phyloP scores from a whole-genome alignment of 2,329 filamentous ascomycete genomes.

The Cercospora janseana region DNA sequence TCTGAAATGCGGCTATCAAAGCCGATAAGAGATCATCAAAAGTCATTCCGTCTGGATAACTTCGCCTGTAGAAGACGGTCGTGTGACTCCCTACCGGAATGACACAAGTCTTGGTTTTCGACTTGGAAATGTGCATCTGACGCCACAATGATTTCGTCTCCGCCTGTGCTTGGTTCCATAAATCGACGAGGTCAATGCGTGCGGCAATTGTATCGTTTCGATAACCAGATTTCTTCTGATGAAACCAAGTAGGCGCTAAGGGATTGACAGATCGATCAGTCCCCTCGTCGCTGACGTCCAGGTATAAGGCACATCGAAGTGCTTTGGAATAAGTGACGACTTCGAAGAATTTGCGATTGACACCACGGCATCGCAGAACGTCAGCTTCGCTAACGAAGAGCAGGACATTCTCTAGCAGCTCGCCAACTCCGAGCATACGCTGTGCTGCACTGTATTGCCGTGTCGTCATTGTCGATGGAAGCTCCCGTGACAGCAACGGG shows the following conservation, averaged over 20 bases:
- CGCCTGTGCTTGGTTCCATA: constrained; percentile 17
- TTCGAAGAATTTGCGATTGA: constrained; percentile 21
- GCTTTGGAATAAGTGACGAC: constrained; percentile 20
- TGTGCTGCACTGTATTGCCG: constrained; percentile 15
- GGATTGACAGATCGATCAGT: constrained; percentile 19
- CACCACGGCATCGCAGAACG: constrained; percentile 21
- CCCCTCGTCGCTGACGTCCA: constrained; percentile 17
- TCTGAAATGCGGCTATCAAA: constrained; percentile 25
- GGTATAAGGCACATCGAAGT: constrained; percentile 19
- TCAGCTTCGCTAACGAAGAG: constrained; percentile 16
- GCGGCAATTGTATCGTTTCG: constrained; percentile 25
- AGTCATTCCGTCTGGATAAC: constrained; percentile 27
- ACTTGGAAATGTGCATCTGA: constrained; percentile 23
- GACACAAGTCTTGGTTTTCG: constrained; percentile 24
- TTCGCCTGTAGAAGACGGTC: constrained; percentile 23
- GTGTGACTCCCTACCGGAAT: constrained; percentile 21
- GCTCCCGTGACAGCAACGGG: constrained; percentile 5
- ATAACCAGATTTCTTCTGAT: constrained; percentile 21
- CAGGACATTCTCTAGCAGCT: constrained; percentile 26
- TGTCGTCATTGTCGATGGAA: constrained; percentile 3
- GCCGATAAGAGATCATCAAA: constrained; percentile 24
- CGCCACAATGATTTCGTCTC: constrained; percentile 22
- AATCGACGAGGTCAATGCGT: constrained; percentile 22
- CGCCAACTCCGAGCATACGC: constrained; percentile 24
- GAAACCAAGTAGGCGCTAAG: constrained; percentile 22